Conservation (phyloP, 2,329 filamentous ascomycete species). For the Fusarium pilosicola region DNA sequence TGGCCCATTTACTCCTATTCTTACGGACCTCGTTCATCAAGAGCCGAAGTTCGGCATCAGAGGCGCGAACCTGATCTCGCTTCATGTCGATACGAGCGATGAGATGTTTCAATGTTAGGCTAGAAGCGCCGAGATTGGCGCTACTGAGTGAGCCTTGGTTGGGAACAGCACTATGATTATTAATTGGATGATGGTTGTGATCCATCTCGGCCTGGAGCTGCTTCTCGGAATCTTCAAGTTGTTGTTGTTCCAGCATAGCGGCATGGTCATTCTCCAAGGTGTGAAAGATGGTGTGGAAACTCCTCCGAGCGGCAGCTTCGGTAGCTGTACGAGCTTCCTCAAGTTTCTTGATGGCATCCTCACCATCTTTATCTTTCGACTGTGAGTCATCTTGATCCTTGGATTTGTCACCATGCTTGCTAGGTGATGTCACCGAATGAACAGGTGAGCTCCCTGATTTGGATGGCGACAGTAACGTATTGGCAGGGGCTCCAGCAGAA, state of each 20-base stretch:
- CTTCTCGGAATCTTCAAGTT: constrained; percentile 94
- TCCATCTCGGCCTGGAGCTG: constrained; percentile 97
- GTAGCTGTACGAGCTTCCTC: constrained; percentile 92
- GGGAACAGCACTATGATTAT: constrained; percentile 62
- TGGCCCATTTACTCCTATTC: constrained; percentile 98
- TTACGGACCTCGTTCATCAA: constrained; percentile 98
- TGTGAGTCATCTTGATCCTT: constrained; percentile 60
- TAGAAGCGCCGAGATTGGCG: constrained; percentile 94
- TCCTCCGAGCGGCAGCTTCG: constrained; percentile 87
- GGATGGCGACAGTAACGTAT: constrained; percentile 72
- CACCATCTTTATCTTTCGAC: constrained; percentile 74
- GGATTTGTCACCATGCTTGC: constrained; percentile 64
- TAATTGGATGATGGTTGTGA: constrained; percentile 64
- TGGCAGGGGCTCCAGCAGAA: constrained; percentile 62
- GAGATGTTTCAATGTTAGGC: constrained; percentile 94
- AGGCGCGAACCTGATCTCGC: constrained; percentile 87
- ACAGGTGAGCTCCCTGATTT: constrained; percentile 75
- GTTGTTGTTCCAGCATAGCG: constrained; percentile 97
- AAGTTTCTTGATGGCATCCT: constrained; percentile 91
- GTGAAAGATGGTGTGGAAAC: constrained; percentile 94
- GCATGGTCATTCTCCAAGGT: constrained; percentile 94
- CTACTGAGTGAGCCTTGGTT: constrained; percentile 91
- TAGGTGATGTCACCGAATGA: constrained; percentile 69
- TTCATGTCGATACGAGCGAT: constrained; percentile 96
- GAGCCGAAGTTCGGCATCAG: constrained; percentile 89